Evolutionary conservation across 306 rosid genomes (phyloP).

Genomic region (Herpetospermum pedunculosum): DNA sequence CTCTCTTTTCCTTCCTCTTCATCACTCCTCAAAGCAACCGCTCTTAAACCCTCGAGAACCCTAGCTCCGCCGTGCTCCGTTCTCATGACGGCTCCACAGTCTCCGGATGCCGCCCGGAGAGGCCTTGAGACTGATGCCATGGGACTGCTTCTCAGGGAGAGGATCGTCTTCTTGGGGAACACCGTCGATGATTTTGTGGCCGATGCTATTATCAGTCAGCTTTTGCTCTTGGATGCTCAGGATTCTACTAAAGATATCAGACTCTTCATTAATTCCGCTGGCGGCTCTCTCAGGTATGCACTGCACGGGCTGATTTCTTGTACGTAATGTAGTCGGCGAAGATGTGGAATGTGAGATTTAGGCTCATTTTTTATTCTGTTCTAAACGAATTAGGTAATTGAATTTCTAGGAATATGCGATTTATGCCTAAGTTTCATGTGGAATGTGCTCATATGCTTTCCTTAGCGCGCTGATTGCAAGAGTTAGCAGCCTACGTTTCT

Average conservation of each 20-base stretch:
- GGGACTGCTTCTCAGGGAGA: conserved; percentile 82
- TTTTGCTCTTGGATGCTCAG: conserved; percentile 75
- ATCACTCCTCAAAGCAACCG: conserved; percentile 12
- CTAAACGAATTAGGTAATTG: not conserved
- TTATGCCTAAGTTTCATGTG: not conserved
- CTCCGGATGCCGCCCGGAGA: conserved; percentile 45
- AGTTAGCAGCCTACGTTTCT: not conserved
- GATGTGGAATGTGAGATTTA: not conserved
- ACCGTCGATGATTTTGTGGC: conserved; percentile 80
- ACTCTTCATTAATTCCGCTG: conserved; percentile 74
- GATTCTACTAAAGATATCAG: conserved; percentile 75
- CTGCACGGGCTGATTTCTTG: not conserved
- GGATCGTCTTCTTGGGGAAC: conserved; percentile 83
- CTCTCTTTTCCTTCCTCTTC: not conserved
- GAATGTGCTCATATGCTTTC: not conserved
- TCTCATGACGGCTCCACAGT: conserved; percentile 34
- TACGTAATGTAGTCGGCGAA: not conserved
- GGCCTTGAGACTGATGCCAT: conserved; percentile 68
- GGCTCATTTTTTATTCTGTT: not conserved
- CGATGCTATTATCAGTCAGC: conserved; percentile 74
- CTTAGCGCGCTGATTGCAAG: not conserved
- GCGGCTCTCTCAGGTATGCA: conserved; percentile 82
- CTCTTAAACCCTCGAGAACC: conserved; percentile 16
- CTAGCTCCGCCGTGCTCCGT: conserved; percentile 20
- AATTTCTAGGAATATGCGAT: not conserved